These are phyloP conservation scores for Colletotrichum lindemuthianum DNA, from an alignment of 2,329 filamentous ascomycete genomes.

Conservation along the genomic window DNA sequence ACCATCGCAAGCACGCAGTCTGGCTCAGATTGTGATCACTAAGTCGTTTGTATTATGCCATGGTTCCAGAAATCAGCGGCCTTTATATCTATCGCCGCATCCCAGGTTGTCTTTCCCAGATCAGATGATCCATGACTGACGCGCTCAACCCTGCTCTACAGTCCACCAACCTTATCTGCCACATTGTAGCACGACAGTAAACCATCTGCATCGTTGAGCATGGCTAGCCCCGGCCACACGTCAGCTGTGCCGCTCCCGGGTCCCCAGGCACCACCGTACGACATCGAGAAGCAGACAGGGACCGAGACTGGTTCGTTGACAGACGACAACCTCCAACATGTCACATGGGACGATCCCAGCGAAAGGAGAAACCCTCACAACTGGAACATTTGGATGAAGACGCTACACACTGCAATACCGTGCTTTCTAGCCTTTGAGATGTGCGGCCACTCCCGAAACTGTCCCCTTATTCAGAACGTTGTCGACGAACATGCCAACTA, in stretches of 20 bases:
- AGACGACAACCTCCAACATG: not conserved
- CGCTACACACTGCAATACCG: conserved; percentile 34
- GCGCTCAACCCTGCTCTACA: no score
- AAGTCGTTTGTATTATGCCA: no score
- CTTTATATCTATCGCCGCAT: no score
- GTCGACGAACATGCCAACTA: not conserved
- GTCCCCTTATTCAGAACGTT: not conserved
- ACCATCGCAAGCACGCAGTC: no score
- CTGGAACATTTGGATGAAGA: conserved; percentile 20
- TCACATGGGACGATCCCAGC: conserved; percentile 28
- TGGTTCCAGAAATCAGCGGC: no score
- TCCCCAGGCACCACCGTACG: not conserved
- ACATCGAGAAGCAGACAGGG: conserved; percentile 10
- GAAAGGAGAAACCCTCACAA: conserved; percentile 35
- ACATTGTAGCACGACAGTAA: no score
- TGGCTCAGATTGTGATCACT: no score
- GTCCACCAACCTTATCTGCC: no score
- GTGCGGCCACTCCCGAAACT: conserved; percentile 9
- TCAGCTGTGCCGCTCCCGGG: not conserved
- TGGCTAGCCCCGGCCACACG: not conserved
- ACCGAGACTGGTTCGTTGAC: conserved; percentile 9
- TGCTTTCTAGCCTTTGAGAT: conserved; percentile 36
- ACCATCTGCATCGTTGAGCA: not conserved
- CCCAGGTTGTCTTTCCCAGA: no score
- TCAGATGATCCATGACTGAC: no score